Evolutionary conservation across 805 yeast genomes (phyloP).

Genomic region (Ogataea chonburiensis): DNA sequence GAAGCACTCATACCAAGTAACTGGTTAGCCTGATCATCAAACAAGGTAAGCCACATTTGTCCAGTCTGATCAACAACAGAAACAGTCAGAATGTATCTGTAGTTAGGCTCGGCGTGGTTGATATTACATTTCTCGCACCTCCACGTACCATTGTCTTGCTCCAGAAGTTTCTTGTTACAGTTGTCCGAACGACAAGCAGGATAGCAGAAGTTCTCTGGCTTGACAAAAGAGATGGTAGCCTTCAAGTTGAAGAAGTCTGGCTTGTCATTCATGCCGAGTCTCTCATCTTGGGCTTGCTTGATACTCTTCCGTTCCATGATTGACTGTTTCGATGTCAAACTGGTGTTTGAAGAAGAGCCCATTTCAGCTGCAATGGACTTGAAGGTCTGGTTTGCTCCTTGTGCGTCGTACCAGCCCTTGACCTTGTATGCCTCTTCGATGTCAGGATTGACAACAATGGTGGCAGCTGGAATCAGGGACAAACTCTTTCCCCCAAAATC

Average conservation of each 20-base stretch:
- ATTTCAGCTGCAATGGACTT: slow-evolving; percentile 57
- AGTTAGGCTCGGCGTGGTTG: slow-evolving; percentile 63
- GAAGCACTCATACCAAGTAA: slow-evolving; percentile 63
- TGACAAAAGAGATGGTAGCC: slow-evolving; percentile 70
- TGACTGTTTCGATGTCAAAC: slow-evolving; percentile 37
- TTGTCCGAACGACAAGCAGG: slow-evolving; percentile 81
- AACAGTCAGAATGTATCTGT: slow-evolving; percentile 76
- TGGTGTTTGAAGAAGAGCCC: slow-evolving; percentile 33
- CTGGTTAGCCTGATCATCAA: slow-evolving; percentile 78
- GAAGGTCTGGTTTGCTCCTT: slow-evolving; percentile 64
- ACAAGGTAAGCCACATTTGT: slow-evolving; percentile 81
- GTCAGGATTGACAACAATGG: slow-evolving; percentile 80
- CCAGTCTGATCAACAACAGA: slow-evolving; percentile 80
- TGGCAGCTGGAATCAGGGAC: slow-evolving; percentile 76
- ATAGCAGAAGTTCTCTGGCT: slow-evolving; percentile 76
- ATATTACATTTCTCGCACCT: slow-evolving; percentile 90
- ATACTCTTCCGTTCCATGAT: slow-evolving; percentile 65
- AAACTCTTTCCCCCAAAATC: slow-evolving; percentile 87
- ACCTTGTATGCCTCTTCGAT: slow-evolving; percentile 81
- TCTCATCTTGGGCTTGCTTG: slow-evolving; percentile 59
- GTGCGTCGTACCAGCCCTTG: slow-evolving; percentile 93
- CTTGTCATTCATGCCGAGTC: slow-evolving; percentile 70
- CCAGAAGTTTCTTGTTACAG: slow-evolving; percentile 83
- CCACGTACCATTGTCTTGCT: slow-evolving; percentile 74
- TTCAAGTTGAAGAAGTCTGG: slow-evolving; percentile 77